These are phyloP conservation scores for Diaporthe amygdali DNA, from an alignment of 2,329 filamentous ascomycete species.

Conservation along the genomic window DNA sequence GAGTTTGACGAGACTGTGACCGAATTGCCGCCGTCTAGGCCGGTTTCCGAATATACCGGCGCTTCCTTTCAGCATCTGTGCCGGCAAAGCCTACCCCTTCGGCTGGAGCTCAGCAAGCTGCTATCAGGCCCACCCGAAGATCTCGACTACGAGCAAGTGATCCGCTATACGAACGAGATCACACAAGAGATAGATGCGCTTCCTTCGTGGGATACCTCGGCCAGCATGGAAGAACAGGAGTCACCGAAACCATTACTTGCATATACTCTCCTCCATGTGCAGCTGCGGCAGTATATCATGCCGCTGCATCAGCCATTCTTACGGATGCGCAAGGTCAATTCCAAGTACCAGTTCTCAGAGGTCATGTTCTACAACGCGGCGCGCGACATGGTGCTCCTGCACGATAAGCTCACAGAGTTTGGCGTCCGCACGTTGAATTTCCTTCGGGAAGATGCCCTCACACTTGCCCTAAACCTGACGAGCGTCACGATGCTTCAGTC, in stretches of 20 bases:
- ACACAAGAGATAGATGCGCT: constrained; percentile 65
- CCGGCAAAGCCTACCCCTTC: constrained; percentile 59
- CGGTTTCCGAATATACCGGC: constrained; percentile 60
- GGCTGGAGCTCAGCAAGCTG: constrained; percentile 62
- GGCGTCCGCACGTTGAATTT: constrained; percentile 65
- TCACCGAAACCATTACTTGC: constrained; percentile 60
- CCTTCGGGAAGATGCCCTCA: constrained; percentile 63
- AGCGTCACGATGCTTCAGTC: constrained; percentile 67
- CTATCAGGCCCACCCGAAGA: constrained; percentile 59
- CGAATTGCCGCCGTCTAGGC: constrained; percentile 56
- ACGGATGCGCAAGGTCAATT: constrained; percentile 63
- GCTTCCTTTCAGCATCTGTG: constrained; percentile 64
- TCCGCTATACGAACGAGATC: constrained; percentile 65
- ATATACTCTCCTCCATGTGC: constrained; percentile 65
- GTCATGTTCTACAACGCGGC: constrained; percentile 69
- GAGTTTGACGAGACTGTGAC: constrained; percentile 60
- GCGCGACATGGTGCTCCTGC: constrained; percentile 65
- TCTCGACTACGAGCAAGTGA: constrained; percentile 66
- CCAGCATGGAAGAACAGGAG: constrained; percentile 40
- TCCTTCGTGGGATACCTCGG: constrained; percentile 57
- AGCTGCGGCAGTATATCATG: constrained; percentile 66
- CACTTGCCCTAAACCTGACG: constrained; percentile 65
- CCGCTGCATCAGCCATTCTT: constrained; percentile 66
- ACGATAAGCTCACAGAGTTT: constrained; percentile 64
- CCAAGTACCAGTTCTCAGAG: constrained; percentile 67